Percentiles rank a stretch among this genome's conserved stretches.
Evolutionary conservation across 164 flowering plant genomes (phyloP).

Genomic region (Nymphaea thermarum): DNA sequence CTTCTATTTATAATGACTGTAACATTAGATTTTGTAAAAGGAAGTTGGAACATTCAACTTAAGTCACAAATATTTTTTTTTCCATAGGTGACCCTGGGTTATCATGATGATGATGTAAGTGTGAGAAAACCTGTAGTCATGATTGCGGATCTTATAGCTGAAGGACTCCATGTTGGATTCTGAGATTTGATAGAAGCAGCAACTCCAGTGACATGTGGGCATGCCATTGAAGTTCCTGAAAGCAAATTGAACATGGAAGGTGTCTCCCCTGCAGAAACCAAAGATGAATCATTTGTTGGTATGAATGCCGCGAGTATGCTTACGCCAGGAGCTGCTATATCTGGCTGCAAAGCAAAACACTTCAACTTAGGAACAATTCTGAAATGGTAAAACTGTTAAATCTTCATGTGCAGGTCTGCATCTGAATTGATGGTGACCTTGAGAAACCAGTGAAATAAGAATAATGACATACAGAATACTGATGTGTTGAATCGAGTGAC

Average conservation of each 20-base stretch:
- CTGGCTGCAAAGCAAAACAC: slow-evolving; percentile 47
- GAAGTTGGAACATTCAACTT: no score
- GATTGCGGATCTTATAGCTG: slow-evolving; percentile 72
- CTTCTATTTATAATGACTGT: no score
- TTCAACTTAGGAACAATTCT: neutral
- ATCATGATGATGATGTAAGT: neutral
- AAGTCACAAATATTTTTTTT: no score
- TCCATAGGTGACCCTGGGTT: no score
- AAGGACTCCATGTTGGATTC: slow-evolving; percentile 50
- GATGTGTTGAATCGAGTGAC: no score
- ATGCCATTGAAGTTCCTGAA: slow-evolving; percentile 72
- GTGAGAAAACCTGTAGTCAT: slow-evolving; percentile 59
- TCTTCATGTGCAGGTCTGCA: no score
- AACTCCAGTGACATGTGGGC: slow-evolving; percentile 76
- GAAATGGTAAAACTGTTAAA: neutral
- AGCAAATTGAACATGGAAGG: slow-evolving; percentile 42
- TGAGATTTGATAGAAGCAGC: slow-evolving; percentile 50
- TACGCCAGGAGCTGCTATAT: slow-evolving; percentile 81
- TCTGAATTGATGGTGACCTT: neutral
- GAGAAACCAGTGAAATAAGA: neutral
- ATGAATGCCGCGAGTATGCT: slow-evolving; percentile 75
- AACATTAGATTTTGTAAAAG: no score
- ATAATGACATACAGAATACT: neutral
- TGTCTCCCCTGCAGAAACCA: slow-evolving; percentile 24
- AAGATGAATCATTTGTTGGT: slow-evolving; percentile 26